A percentile compares a stretch with the other conserved stretches of the same genome.
Evolutionary conservation across 495 filamentous ascomycete genomes (phyloP).

Genomic region (Hypoxylon fuscum): DNA sequence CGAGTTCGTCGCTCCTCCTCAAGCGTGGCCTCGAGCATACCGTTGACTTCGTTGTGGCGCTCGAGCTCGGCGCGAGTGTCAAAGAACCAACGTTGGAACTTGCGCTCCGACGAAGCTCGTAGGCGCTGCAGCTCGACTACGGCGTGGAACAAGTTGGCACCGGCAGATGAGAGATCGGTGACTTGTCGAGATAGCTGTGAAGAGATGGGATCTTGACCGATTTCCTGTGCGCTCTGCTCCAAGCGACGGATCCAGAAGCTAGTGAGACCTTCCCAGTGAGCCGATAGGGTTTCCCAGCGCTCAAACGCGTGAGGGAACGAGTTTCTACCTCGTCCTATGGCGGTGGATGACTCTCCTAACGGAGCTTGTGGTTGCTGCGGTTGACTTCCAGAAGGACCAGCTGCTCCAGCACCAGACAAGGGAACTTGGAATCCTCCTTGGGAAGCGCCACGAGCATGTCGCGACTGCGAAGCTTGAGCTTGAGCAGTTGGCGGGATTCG

Average conservation of each 20-base stretch:
- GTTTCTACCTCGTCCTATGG: slow-evolving; percentile 50
- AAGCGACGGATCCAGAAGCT: slow-evolving; percentile 95
- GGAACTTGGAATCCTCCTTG: slow-evolving; percentile 23
- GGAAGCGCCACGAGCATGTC: slow-evolving; percentile 26
- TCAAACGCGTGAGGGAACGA: slow-evolving; percentile 97
- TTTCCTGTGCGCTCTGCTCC: slow-evolving; percentile 86
- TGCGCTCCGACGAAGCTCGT: slow-evolving; percentile 92
- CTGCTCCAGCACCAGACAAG: slow-evolving; percentile 29
- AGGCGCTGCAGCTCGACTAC: slow-evolving; percentile 97
- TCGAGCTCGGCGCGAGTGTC: slow-evolving; percentile 91
- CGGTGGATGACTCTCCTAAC: slow-evolving; percentile 44
- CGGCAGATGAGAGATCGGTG: slow-evolving; percentile 92
- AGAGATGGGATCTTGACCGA: slow-evolving; percentile 81
- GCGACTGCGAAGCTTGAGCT: slow-evolving; percentile 24
- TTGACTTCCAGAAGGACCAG: slow-evolving; percentile 35
- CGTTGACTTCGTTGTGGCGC: slow-evolving; percentile 82
- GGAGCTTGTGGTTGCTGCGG: slow-evolving; percentile 40
- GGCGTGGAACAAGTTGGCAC: slow-evolving; percentile 96
- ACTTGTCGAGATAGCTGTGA: slow-evolving; percentile 92
- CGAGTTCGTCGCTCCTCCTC: slow-evolving; percentile 75
- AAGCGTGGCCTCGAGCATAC: slow-evolving; percentile 76
- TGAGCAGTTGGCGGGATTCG: slow-evolving; percentile 33
- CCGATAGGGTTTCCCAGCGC: slow-evolving; percentile 94
- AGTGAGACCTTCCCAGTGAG: slow-evolving; percentile 97
- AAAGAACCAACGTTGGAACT: slow-evolving; percentile 99